phyloP scores from a whole-genome alignment of 495 filamentous ascomycete genomes.

The Podospora appendiculata region DNA sequence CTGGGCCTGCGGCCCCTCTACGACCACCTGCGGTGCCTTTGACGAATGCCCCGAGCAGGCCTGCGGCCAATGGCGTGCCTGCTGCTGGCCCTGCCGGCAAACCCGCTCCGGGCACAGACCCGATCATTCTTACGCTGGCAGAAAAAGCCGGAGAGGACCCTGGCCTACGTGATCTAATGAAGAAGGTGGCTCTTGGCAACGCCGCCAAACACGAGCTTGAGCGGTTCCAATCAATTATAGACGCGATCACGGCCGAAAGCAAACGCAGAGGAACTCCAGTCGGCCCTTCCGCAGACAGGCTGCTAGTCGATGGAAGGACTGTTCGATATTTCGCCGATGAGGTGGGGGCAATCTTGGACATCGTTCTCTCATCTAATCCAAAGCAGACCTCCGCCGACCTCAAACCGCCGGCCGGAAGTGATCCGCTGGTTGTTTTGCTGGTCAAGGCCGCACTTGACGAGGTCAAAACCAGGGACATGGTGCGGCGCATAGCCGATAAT shows the following conservation, averaged over 20 bases:
- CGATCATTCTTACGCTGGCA: conserved; percentile 91
- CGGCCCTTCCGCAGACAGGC: conserved; percentile 34
- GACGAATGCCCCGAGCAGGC: not conserved
- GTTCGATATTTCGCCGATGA: conserved; percentile 43
- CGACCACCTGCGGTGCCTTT: conserved; percentile 3
- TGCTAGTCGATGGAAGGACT: conserved; percentile 35
- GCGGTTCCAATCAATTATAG: conserved; percentile 87
- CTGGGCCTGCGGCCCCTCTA: conserved; percentile 2
- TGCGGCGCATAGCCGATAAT: conserved; percentile 32
- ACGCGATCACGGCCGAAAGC: conserved; percentile 64
- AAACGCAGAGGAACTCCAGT: conserved; percentile 32
- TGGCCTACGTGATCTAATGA: conserved; percentile 92
- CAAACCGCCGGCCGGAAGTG: conserved; percentile 31
- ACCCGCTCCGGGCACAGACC: conserved; percentile 56
- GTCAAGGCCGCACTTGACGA: conserved; percentile 38
- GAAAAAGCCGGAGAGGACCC: conserved; percentile 79
- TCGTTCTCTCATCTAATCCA: conserved; percentile 37
- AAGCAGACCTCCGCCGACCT: conserved; percentile 33
- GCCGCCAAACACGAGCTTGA: conserved; percentile 74
- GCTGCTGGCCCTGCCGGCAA: conserved; percentile 14
- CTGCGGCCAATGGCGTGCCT: conserved; percentile 12
- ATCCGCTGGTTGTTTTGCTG: conserved; percentile 34
- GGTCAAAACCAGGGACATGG: conserved; percentile 24
- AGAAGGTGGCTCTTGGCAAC: conserved; percentile 81
- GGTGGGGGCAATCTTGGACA: conserved; percentile 38